Evolutionary conservation across 805 yeast species (phyloP).

Genomic region (Maudiozyma pseudohumilis): DNA sequence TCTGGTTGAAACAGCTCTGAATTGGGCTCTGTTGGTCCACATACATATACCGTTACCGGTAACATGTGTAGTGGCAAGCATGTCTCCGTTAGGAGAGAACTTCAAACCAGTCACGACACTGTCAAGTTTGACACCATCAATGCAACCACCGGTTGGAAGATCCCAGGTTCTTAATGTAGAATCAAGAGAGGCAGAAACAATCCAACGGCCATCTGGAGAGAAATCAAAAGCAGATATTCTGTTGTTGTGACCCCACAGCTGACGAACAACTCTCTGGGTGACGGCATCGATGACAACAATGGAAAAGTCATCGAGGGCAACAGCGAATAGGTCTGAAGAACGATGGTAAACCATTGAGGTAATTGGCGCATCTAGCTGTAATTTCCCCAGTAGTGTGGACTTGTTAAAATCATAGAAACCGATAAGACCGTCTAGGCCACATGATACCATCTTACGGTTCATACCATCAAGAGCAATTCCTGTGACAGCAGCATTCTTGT

Average conservation of each 20-base stretch:
- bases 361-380: constrained; percentile 66
- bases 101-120: constrained; percentile 73
- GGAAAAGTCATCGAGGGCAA: constrained; percentile 78
- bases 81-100: constrained; percentile 81
- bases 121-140: constrained; percentile 76
- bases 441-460: constrained; percentile 78
- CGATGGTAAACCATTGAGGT: constrained; percentile 70
- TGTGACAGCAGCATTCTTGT: constrained; percentile 74
- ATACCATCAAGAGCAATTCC: constrained; percentile 85
- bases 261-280: constrained; percentile 77
- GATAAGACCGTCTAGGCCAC: constrained; percentile 81
- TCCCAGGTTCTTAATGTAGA: constrained; percentile 94
- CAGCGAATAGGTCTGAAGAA: constrained; percentile 74
- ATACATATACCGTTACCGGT: constrained; percentile 79
- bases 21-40: constrained; percentile 89
- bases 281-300: constrained; percentile 74
- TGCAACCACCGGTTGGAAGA: constrained; percentile 91
- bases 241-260: constrained; percentile 80
- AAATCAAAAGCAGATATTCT: constrained; percentile 82
- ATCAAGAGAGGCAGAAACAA: constrained; percentile 74
- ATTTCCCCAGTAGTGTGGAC: constrained; percentile 54
- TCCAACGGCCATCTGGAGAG: constrained; percentile 93
- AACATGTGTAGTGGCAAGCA: constrained; percentile 87
- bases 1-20: constrained; percentile 63
- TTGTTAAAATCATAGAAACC: constrained; percentile 79